Evolutionary conservation across 345 rosid genomes (phyloP).

Genomic region (Laguncularia racemosa): DNA sequence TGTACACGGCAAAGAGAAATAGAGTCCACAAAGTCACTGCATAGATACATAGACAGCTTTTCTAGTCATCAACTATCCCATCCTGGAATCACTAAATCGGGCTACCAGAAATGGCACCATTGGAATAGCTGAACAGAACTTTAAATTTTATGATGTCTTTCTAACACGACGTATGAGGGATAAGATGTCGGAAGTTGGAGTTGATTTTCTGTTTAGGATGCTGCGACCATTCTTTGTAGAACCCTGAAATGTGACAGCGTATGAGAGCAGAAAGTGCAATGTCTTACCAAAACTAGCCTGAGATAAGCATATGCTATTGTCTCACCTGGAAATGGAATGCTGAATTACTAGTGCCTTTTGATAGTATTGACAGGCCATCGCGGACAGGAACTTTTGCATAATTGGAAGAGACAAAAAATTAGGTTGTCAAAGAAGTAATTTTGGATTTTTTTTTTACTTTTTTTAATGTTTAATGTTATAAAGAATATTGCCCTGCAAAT

Average conservation of each 20-base stretch:
- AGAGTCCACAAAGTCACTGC: too few species aligned
- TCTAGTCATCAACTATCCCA: too few species aligned
- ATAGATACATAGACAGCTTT: too few species aligned
- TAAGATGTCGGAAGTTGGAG: slow-evolving; percentile 11
- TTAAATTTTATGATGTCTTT: not conserved
- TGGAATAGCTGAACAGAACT: too few species aligned
- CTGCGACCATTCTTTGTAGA: slow-evolving; percentile 15
- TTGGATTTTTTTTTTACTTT: too few species aligned
- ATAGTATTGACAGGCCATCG: slow-evolving; percentile 21
- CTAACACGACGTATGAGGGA: slow-evolving; percentile 29
- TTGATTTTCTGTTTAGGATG: slow-evolving; percentile 10
- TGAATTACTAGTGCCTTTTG: slow-evolving; percentile 28
- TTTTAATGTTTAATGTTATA: too few species aligned
- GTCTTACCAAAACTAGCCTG: not conserved
- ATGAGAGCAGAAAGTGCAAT: not conserved
- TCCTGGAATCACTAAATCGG: too few species aligned
- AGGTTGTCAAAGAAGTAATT: too few species aligned
- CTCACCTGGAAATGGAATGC: slow-evolving; percentile 49
- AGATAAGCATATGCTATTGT: not conserved
- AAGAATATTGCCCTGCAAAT: not conserved
- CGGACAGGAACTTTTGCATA: slow-evolving; percentile 20
- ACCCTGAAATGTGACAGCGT: slow-evolving; percentile 11
- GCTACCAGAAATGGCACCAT: too few species aligned
- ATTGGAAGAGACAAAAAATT: not conserved
- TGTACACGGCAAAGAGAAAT: too few species aligned